These are phyloP conservation scores for Pisolithus marmoratus DNA, from an alignment of 768 basidiomycete species.

Conservation along the genomic window DNA sequence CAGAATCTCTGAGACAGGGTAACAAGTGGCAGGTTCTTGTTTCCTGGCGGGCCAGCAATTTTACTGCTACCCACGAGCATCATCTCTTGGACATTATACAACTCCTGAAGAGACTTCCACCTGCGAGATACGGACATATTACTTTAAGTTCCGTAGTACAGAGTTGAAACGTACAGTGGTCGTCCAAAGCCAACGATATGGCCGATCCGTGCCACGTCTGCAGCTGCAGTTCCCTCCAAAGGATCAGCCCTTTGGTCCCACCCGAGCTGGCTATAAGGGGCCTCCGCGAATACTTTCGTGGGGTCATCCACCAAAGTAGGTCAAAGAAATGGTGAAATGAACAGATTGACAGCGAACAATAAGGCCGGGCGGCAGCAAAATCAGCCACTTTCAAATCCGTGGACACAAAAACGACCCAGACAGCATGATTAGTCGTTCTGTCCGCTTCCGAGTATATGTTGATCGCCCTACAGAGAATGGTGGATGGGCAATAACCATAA, in stretches of 20 bases:
- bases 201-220: not conserved
- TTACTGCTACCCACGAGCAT: not conserved
- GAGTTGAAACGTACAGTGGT: not conserved
- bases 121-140: not conserved
- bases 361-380: not conserved
- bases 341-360: not conserved
- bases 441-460: not conserved
- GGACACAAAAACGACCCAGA: conserved; percentile 5
- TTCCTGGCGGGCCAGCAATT: too few species aligned
- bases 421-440: not conserved
- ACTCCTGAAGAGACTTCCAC: not conserved
- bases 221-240: not conserved
- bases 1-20: conserved; percentile 3
- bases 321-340: not conserved
- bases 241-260: conserved; percentile 4
- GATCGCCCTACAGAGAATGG: not conserved
- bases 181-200: conserved; percentile 3
- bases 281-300: not conserved
- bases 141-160: not conserved
- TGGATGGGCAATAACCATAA: not conserved
- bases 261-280: conserved; percentile 1
- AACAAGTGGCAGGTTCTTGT: not conserved
- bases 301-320: not conserved
- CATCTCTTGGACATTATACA: not conserved
- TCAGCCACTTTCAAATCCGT: not conserved